Evolutionary conservation across 1,139 yeast genomes (phyloP).

Genomic region (Yueomyces sp.): DNA sequence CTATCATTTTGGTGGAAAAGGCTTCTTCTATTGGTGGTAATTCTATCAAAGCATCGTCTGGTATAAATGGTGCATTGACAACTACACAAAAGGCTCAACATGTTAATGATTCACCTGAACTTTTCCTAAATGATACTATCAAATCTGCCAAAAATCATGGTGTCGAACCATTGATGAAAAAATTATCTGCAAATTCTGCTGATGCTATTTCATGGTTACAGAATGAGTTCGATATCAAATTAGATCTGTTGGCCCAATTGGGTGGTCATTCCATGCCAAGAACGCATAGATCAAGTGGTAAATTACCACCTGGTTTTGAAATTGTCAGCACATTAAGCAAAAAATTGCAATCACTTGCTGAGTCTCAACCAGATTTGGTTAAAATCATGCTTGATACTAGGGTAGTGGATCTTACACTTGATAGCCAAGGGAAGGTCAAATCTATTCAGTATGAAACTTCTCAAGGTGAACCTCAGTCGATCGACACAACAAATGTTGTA

Average conservation of each 20-base stretch:
- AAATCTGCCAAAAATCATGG: constrained; percentile 55
- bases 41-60: constrained; percentile 71
- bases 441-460: constrained; percentile 39
- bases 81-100: constrained; percentile 40
- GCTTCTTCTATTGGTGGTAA: constrained; percentile 62
- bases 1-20: constrained; percentile 49
- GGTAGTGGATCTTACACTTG: constrained; percentile 37
- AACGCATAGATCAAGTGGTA: constrained; percentile 54
- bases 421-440: constrained; percentile 1
- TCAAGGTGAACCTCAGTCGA: constrained; percentile 14
- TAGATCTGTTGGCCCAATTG: constrained; percentile 50
- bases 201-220: constrained; percentile 66
- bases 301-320: constrained; percentile 68
- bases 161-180: constrained; percentile 30
- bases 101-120: constrained; percentile 43
- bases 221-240: constrained; percentile 43
- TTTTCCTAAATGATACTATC: constrained; percentile 51
- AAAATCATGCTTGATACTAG: constrained; percentile 41
- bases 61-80: constrained; percentile 67
- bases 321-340: constrained; percentile 52
- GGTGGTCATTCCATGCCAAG: constrained; percentile 70
- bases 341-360: constrained; percentile 37
- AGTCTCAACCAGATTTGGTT: constrained; percentile 38
- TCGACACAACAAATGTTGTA: constrained; percentile 35
- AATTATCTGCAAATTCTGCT: constrained; percentile 31